Evolutionary conservation across 1,284 basidiomycete genomes (phyloP).

Genomic region (Papiliotrema terrestris): DNA sequence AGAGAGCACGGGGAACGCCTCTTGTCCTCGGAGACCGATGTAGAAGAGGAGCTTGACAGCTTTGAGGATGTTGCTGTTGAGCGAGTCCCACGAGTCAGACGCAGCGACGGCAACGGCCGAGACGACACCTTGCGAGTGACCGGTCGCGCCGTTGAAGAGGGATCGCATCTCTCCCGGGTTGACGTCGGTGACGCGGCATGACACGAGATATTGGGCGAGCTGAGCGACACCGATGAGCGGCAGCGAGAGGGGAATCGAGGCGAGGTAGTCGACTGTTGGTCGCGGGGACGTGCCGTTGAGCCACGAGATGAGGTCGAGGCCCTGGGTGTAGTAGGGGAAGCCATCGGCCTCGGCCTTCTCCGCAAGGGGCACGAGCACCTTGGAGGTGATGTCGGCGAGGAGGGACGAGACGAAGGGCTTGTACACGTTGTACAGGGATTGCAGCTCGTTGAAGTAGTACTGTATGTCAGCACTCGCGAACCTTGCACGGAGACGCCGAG

Average conservation of each 20-base stretch:
- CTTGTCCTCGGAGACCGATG: constrained; percentile 87
- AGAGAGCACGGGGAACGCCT: constrained; percentile 89
- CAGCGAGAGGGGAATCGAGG: constrained; percentile 90
- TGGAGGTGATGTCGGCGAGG: constrained; percentile 61
- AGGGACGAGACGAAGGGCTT: constrained; percentile 74
- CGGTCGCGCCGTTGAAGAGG: constrained; percentile 80
- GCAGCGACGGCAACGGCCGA: constrained; percentile 85
- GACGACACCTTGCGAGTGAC: constrained; percentile 94
- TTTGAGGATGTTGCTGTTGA: constrained; percentile 72
- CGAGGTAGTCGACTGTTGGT: constrained; percentile 82
- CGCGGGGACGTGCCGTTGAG: constrained; percentile 65
- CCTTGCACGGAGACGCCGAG: constrained; percentile 4
- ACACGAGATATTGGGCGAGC: constrained; percentile 84
- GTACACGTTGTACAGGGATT: constrained; percentile 86
- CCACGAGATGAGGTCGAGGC: constrained; percentile 81
- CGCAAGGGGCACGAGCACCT: constrained; percentile 72
- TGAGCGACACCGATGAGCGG: constrained; percentile 95
- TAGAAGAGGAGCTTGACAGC: constrained; percentile 90
- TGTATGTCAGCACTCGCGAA: constrained; percentile 9
- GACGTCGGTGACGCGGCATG: constrained; percentile 68
- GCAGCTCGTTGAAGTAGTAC: constrained; percentile 94
- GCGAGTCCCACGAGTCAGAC: constrained; percentile 70
- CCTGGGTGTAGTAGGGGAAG: constrained; percentile 70
- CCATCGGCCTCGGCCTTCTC: constrained; percentile 57
- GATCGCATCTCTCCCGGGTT: constrained; percentile 75